phyloP scores from a whole-genome alignment of 805 yeast species.

The Spathaspora passalidarum region DNA sequence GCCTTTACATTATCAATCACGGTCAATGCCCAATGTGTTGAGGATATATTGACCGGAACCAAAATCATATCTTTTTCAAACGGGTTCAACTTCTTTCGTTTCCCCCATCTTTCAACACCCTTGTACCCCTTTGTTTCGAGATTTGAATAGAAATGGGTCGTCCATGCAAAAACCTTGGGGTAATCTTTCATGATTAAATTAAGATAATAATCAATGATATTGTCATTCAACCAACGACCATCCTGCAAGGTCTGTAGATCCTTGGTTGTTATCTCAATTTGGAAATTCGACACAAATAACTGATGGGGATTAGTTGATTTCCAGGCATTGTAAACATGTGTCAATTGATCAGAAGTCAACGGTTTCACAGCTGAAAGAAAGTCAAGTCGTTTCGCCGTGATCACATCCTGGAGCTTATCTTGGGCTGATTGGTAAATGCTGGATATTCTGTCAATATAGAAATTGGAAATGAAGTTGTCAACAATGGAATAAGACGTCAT shows the following conservation, averaged over 20 bases:
- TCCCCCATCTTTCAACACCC: conserved; percentile 35
- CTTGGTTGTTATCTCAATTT: conserved; percentile 57
- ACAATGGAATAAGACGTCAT: conserved; percentile 4
- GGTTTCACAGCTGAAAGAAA: conserved; percentile 10
- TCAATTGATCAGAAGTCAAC: conserved; percentile 10
- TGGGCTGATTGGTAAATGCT: conserved; percentile 6
- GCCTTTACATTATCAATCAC: conserved; percentile 62
- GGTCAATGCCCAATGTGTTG: conserved; percentile 91
- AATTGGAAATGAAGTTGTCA: conserved; percentile 11
- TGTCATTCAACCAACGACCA: conserved; percentile 86
- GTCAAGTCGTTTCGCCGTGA: conserved; percentile 14
- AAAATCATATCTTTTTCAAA: conserved; percentile 62
- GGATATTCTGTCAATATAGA: conserved; percentile 11
- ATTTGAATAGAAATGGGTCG: conserved; percentile 84
- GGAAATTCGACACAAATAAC: conserved; percentile 13
- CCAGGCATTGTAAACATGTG: conserved; percentile 12
- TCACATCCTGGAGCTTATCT: conserved; percentile 11
- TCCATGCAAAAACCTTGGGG: conserved; percentile 61
- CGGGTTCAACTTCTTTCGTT: conserved; percentile 40
- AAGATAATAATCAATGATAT: conserved; percentile 80
- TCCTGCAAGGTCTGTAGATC: conserved; percentile 74
- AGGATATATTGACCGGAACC: conserved; percentile 80
- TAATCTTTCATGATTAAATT: conserved; percentile 45
- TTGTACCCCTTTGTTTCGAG: conserved; percentile 69
- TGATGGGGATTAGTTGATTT: conserved; percentile 4